Percentiles rank a stretch among this genome's conserved stretches.
Evolutionary conservation across 345 rosid species (phyloP).

Genomic region (Arabidopsis suecica): DNA sequence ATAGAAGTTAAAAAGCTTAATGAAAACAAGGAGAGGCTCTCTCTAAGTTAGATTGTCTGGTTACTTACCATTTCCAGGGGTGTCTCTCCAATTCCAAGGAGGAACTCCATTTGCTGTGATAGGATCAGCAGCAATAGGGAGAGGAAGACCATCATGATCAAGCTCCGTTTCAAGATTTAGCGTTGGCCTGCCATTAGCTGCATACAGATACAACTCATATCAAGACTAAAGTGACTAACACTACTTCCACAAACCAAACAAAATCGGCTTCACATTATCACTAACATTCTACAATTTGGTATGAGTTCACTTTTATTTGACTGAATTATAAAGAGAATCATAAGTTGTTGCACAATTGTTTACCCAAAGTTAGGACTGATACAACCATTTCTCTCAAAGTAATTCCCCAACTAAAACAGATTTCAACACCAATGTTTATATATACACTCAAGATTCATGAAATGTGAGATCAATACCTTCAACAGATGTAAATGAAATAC

Average conservation of each 20-base stretch:
- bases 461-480: conserved; percentile 65
- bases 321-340: neutral
- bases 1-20: neutral
- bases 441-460: neutral
- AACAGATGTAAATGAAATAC: conserved; percentile 79
- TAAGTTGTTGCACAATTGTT: neutral
- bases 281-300: neutral
- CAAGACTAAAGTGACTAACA: neutral
- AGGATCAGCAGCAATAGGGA: conserved; percentile 80
- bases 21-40: neutral
- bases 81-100: conserved; percentile 96
- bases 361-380: neutral
- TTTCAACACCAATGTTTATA: conserved; percentile 12
- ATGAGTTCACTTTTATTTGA: conserved; percentile 6
- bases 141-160: conserved; percentile 96
- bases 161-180: conserved; percentile 89
- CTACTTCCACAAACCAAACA: conserved; percentile 10
- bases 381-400: neutral
- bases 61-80: conserved; percentile 72
- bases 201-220: conserved; percentile 37
- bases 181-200: conserved; percentile 78
- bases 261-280: conserved; percentile 3
- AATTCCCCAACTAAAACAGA: neutral
- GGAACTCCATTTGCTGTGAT: conserved; percentile 74
- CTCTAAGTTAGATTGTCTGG: neutral